Percentiles rank a stretch among this genome's conserved stretches.
These are phyloP conservation scores for Drosera capensis DNA, from an alignment of 148 eudicot genomes.

Conservation along the genomic window DNA sequence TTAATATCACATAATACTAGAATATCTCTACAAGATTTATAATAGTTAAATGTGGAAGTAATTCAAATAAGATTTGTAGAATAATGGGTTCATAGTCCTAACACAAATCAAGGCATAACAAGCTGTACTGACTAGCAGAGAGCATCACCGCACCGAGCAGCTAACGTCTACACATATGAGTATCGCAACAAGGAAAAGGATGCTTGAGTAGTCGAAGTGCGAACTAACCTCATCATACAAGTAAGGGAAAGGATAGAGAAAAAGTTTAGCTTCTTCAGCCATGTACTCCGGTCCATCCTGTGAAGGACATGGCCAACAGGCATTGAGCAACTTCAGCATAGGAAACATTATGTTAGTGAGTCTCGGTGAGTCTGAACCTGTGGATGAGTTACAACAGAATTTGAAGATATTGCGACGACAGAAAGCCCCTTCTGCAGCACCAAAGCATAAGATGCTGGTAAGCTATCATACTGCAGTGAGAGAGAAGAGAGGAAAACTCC, in stretches of 20 bases:
- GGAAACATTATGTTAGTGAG: conserved; percentile 13
- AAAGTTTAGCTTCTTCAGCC: conserved; percentile 78
- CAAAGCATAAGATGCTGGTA: neutral
- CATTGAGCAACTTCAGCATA: conserved; percentile 13
- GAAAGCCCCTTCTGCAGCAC: conserved; percentile 88
- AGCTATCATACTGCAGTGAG: conserved; percentile 1
- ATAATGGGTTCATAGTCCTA: too few relatives aligned
- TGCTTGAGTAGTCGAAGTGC: too few relatives aligned
- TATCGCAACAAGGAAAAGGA: too few relatives aligned
- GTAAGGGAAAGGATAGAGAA: conserved; percentile 84
- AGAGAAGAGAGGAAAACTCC: conserved; percentile 1
- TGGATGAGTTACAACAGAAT: conserved; percentile 72
- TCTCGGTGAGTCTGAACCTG: conserved; percentile 48
- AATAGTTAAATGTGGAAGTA: too few relatives aligned
- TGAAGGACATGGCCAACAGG: conserved; percentile 14
- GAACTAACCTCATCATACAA: conserved; percentile 78
- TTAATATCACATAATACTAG: too few relatives aligned
- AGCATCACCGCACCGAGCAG: too few relatives aligned
- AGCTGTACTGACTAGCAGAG: too few relatives aligned
- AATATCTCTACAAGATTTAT: too few relatives aligned
- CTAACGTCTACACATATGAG: too few relatives aligned
- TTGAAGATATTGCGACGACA: conserved; percentile 93
- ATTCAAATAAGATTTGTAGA: too few relatives aligned
- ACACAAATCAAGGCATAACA: too few relatives aligned
- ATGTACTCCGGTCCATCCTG: conserved; percentile 96